Base-by-base conservation (phyloP, 495 filamentous ascomycete species). In the Barbatosphaeria neglecta region DNA sequence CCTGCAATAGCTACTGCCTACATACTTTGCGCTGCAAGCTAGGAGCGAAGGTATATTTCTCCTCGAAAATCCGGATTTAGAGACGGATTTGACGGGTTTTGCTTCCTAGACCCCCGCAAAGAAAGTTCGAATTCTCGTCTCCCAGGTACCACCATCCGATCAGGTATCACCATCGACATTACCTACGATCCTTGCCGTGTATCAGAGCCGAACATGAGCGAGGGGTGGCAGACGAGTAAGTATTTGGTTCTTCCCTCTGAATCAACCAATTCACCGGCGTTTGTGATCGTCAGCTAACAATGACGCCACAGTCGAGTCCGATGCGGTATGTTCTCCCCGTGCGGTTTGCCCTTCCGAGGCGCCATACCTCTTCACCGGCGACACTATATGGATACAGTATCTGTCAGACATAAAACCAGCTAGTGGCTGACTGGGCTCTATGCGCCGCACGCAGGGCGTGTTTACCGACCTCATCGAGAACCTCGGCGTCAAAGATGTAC, bases 381-480 rank as follows among this genome's bases (percentile, higher is more conserved):
- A 41, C n/a, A n/a, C n/a, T n/a, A n/a, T n/a, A n/a, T n/a, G n/a
- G n/a, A n/a, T n/a, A n/a, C n/a, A n/a, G n/a, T n/a, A n/a, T n/a
- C n/a, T n/a, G n/a, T n/a, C n/a, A n/a, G n/a, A n/a, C 45, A 41
- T 25, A 8, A 47, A 43, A 40, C 31, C 9, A 20, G 23, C 37
- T 52, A 11, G 46, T 44, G 22, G 38, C 48, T 53, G 22, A 53
- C 42, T n/a, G n/a, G n/a, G n/a, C n/a, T n/a, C n/a, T n/a, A n/a
- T n/a, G n/a, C n/a, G n/a, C n/a, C n/a, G n/a, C 55, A 43, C 50
- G 24, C 44, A 95, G 90, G 92, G 92, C 58, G 87, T 99, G 54
- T 99, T 99, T 68, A 99, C 93, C 48, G 93, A 86, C 58, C 78
- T 99, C 40, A 76, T 88, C 54, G 85, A 95, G 54, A 87, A 86